Evolutionary conservation across 1,284 basidiomycete species (phyloP), one percentile per base, ranked within the genome.

Genomic region (Erythrobasidium hasegawianum): DNA sequence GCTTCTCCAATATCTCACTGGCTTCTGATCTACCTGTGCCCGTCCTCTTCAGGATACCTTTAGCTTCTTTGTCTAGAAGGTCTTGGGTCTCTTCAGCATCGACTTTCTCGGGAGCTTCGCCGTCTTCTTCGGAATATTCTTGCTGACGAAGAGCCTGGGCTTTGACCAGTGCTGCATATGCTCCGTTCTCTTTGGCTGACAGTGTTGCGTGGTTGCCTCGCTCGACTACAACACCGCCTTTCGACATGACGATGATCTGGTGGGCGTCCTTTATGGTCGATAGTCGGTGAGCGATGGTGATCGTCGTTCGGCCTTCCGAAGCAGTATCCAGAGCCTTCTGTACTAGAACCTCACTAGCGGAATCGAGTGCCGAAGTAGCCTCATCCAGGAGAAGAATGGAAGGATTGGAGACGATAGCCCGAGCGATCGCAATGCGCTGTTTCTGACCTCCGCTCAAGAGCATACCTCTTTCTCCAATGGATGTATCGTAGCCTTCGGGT

Each of bases 291-390:
- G 78, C 78, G 43, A 82, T 79, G 55, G 78, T 78, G 62, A 82
- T 79, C 20, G 78, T 80, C 0, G 81, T 82, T 41, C 79, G 76
- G 24, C 81, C 82, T 33, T 84, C 83, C 9, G 90, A 82, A 60
- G 93, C 93, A 78, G 91, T 92, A 77, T 97, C 94, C 57, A 98
- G 80, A 13, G 95, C 95, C 74, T 95, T 87, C 78, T 97, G 93
- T 0, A 98, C 95, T 65, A 97, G 82, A 57, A 89, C 88, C 77
- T 98, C 95, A 24, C 72, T 74, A 11, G 74, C 71, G 1, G 73
- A 73, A 68, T 79, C 78, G 18, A 79, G 71, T 2, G 78, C 78
- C 1, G 72, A 74, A 0, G 77, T 78, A 18, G 71, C 60, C 49
- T 75, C 89, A 72, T 92, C 90, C 41, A 92, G 82, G 10, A 92